phyloP scores from a whole-genome alignment of 345 rosid genomes.

The Zanthoxylum bungeanum region DNA sequence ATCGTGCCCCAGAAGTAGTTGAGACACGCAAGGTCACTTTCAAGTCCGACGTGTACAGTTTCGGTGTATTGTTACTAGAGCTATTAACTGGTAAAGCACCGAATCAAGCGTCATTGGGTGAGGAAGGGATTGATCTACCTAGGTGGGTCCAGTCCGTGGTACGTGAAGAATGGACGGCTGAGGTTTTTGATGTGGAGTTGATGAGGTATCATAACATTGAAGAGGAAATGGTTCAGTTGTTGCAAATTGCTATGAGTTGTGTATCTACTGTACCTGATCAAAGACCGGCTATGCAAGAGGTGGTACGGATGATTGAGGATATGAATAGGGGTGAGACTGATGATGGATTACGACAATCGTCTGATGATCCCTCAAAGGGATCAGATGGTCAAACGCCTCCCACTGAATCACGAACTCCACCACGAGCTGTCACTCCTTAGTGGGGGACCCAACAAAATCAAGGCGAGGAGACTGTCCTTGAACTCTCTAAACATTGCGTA shows the following conservation, averaged over 20 bases:
- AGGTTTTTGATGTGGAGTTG: slow-evolving; percentile 88
- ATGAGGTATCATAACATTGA: slow-evolving; percentile 91
- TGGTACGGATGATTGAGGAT: slow-evolving; percentile 86
- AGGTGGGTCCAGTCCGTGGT: slow-evolving; percentile 98
- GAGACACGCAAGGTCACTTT: slow-evolving; percentile 74
- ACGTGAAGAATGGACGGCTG: slow-evolving; percentile 98
- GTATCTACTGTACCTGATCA: slow-evolving; percentile 89
- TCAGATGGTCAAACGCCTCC: slow-evolving; percentile 91
- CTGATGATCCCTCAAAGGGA: slow-evolving; percentile 95
- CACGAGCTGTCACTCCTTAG: slow-evolving; percentile 52
- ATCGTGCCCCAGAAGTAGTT: slow-evolving; percentile 85
- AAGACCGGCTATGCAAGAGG: slow-evolving; percentile 80
- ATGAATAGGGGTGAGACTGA: slow-evolving; percentile 76
- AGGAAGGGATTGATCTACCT: slow-evolving; percentile 94
- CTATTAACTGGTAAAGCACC: slow-evolving; percentile 91
- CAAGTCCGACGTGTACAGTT: slow-evolving; percentile 95
- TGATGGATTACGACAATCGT: slow-evolving; percentile 83
- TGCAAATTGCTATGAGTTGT: slow-evolving; percentile 93
- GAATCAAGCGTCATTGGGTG: slow-evolving; percentile 90
- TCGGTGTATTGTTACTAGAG: slow-evolving; percentile 83
- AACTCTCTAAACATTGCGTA: slow-evolving; percentile 19
- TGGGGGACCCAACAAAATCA: no score
- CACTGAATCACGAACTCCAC: slow-evolving; percentile 64
- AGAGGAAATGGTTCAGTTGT: slow-evolving; percentile 97
- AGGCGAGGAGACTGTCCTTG: no score